phyloP scores from a whole-genome alignment of 2,329 filamentous ascomycete genomes.

The Colletotrichum musae region DNA sequence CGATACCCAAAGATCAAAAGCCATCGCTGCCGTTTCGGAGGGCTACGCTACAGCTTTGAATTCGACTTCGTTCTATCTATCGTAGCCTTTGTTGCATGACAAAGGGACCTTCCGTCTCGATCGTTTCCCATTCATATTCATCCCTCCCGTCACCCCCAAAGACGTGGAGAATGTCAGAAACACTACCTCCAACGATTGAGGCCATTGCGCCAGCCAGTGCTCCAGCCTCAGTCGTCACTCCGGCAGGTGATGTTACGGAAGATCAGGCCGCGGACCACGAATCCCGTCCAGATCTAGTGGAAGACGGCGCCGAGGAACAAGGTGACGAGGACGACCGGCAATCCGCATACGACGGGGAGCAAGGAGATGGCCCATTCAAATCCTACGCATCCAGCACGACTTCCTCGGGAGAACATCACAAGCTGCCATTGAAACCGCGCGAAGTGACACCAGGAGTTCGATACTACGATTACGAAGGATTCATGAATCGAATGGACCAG shows the following conservation, averaged over 20 bases:
- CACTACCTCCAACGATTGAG: neutral
- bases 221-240: no score
- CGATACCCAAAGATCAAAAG: no score
- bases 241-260: no score
- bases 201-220: neutral
- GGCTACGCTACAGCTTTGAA: no score
- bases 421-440: neutral
- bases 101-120: no score
- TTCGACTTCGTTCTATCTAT: no score
- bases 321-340: neutral
- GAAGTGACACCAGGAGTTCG: neutral
- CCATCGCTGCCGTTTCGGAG: no score
- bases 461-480: slow-evolving; percentile 8
- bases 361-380: neutral
- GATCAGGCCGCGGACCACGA: neutral
- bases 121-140: no score
- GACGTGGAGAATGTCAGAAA: no score
- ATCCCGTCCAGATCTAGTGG: neutral
- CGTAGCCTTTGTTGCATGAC: no score
- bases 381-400: neutral
- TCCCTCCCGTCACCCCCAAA: no score
- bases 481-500: slow-evolving; percentile 1
- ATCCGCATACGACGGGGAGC: neutral
- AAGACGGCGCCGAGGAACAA: neutral
- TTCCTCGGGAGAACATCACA: neutral